Base-by-base conservation (phyloP, 352 stramenopile genomes). In the Pythium aristosporum region DNA sequence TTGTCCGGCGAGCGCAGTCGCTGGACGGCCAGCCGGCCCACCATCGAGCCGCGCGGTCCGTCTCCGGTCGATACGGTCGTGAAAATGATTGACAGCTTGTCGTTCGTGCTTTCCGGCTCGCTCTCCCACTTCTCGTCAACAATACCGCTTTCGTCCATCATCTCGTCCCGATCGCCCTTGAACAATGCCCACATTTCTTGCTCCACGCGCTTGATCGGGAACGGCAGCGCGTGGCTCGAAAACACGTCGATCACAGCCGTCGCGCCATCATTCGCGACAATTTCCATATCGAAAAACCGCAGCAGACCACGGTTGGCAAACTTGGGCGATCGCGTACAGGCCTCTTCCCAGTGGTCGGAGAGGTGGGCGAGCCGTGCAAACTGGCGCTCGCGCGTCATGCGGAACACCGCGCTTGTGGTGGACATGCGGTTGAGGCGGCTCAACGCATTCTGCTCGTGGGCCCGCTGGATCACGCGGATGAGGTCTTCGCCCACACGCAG, bases 201-300 rank as follows among this genome's bases (percentile, higher is more conserved):
- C 25, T 64, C 57, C 5, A 64, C 48, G 3, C 36, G 57, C 16
- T 18, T 23, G 2, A 43, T 28, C 2, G 13, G 21, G 57, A 49
- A 64, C 15, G 57, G 57, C 36, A 64, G 39, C 46, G 48, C 57
- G n/a, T 44, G 39, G 48, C 57, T 64, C 57, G 57, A 41, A 4
- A 53, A 49, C 20, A 64, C 3, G 8, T 64, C 37, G 13, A 53
- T 30, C 23, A 50, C 21, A 15, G 34, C 13, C 34, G 8, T 36
- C 16, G 15, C 13, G 11, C 18, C 36, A 15, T 21, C 46, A 8
- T 39, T 23, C 4, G 42, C 16, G 7, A 42, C 8, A 2, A 50
- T 28, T 7, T 47, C n/a, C 43, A 48, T 0, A 3, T 64, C 57
- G 6, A 12, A 8, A 12, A 64, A 57, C 44, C n/a, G 57, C 34